Conservation (phyloP, 345 rosid genomes). For the Laguncularia racemosa region DNA sequence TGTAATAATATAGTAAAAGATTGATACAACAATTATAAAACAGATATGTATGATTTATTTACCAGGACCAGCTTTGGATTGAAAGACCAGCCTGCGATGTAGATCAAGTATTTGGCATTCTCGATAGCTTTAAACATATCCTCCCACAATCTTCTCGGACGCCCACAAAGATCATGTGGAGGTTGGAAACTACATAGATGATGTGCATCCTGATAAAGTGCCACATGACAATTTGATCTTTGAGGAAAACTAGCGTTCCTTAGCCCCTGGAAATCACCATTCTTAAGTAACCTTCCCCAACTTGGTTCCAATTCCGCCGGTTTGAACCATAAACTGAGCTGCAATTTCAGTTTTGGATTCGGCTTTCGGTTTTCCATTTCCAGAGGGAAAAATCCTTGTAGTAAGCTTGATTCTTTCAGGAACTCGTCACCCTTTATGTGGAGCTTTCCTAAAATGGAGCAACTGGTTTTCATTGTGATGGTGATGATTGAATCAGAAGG, state of each 20-base stretch:
- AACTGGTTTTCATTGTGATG: conserved; percentile 56
- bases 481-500: conserved; percentile 51
- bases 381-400: conserved; percentile 59
- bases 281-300: conserved; percentile 36
- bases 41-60: conserved; percentile 9
- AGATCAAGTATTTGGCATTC: conserved; percentile 62
- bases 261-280: conserved; percentile 50
- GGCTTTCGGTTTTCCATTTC: conserved; percentile 36
- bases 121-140: conserved; percentile 74
- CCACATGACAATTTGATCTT: conserved; percentile 58
- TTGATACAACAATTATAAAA: too few relatives aligned
- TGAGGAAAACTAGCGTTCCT: conserved; percentile 66
- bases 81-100: conserved; percentile 87
- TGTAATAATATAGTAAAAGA: too few relatives aligned
- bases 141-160: conserved; percentile 70
- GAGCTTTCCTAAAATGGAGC: conserved; percentile 57
- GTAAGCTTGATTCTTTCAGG: conserved; percentile 32
- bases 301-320: conserved; percentile 60
- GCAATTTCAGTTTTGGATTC: conserved; percentile 43
- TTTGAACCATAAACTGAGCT: conserved; percentile 74
- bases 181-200: conserved; percentile 46
- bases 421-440: conserved; percentile 43
- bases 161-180: conserved; percentile 27
- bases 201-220: conserved; percentile 75
- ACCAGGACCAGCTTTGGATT: conserved; percentile 74